These are phyloP conservation scores for Posidonia oceanica DNA, from an alignment of 116 monocot genomes.

Conservation along the genomic window DNA sequence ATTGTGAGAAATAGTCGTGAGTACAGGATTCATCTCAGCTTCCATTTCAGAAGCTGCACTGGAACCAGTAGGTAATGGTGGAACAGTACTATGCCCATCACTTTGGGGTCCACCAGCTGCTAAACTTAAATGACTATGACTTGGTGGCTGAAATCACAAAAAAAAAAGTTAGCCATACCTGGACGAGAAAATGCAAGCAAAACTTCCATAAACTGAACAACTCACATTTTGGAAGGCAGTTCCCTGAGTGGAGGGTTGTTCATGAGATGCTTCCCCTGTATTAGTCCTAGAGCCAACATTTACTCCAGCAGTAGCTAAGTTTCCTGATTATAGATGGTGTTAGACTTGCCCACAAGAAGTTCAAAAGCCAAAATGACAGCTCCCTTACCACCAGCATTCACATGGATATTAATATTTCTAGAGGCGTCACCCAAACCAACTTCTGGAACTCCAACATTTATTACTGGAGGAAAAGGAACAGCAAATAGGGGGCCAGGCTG, in stretches of 20 bases:
- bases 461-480: slow-evolving; percentile 10
- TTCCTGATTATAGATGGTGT: slow-evolving; percentile 19
- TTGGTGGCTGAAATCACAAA: background rate
- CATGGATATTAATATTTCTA: slow-evolving; percentile 49
- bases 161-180: background rate
- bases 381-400: slow-evolving; percentile 9
- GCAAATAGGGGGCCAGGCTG: slow-evolving; percentile 52
- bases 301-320: slow-evolving; percentile 24
- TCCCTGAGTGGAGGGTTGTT: slow-evolving; percentile 12
- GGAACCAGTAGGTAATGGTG: background rate
- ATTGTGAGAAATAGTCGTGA: background rate
- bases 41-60: background rate
- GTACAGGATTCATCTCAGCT: background rate
- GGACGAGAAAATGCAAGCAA: too few species aligned
- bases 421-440: slow-evolving; percentile 32
- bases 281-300: slow-evolving; percentile 18
- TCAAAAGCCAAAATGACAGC: background rate
- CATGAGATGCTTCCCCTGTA: slow-evolving; percentile 17
- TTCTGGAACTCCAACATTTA: slow-evolving; percentile 32
- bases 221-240: background rate
- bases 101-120: slow-evolving; percentile 1
- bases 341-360: slow-evolving; percentile 1
- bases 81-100: background rate
- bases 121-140: background rate
- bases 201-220: background rate